phyloP scores from a whole-genome alignment of 2,329 filamentous ascomycete genomes.

The Dichotomopilus funicola region DNA sequence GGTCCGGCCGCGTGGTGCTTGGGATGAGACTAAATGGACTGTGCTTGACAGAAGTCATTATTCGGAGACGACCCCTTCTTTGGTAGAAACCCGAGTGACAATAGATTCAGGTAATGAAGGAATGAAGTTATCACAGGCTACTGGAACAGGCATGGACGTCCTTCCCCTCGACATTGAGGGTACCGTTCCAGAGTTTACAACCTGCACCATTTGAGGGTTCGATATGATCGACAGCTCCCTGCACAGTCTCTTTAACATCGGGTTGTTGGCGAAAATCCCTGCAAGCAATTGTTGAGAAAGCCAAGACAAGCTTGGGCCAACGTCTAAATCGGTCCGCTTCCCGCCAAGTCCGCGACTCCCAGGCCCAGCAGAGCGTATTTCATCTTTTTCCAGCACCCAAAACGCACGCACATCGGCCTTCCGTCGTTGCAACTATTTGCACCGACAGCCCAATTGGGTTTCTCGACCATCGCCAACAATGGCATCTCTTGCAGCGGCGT shows the following conservation, averaged over 20 bases:
- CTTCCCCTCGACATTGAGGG: no score
- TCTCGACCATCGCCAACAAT: constrained; percentile 36
- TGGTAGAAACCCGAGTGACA: no score
- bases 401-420: background rate
- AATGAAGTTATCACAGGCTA: no score
- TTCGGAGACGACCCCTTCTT: no score
- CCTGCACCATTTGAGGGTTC: no score
- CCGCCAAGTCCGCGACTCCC: constrained; percentile 1
- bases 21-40: background rate
- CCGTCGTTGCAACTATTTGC: constrained; percentile 4
- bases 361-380: background rate
- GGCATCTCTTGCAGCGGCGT: constrained; percentile 60
- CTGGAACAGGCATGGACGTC: no score
- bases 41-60: background rate
- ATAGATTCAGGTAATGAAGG: no score
- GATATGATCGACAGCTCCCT: background rate
- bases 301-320: constrained; percentile 10
- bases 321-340: constrained; percentile 7
- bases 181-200: no score
- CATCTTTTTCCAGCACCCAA: constrained; percentile 1
- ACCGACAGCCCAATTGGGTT: constrained; percentile 11
- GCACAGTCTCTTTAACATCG: background rate
- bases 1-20: background rate
- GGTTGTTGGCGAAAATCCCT: background rate
- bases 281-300: constrained; percentile 5